Evolutionary conservation across 2,329 filamentous ascomycete genomes (phyloP).

Genomic region (Pyrenophora teres): DNA sequence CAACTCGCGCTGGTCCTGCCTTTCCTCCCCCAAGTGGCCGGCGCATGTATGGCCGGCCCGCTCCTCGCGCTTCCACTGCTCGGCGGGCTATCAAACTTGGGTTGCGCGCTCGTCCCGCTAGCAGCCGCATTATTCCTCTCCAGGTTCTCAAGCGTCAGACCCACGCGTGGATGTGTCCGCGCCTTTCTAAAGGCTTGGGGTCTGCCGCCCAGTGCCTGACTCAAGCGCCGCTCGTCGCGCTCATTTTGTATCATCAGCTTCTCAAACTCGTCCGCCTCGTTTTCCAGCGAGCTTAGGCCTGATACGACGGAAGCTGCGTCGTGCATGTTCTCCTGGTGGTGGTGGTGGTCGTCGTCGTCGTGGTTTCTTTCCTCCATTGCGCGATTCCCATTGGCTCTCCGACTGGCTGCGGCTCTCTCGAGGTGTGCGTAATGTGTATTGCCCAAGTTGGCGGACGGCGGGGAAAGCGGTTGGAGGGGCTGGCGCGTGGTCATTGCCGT

Average conservation of each 20-base stretch:
- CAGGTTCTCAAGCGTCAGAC: slow-evolving; percentile 51
- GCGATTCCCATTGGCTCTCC: slow-evolving; percentile 23
- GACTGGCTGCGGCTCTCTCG: slow-evolving; percentile 16
- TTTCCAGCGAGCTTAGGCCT: slow-evolving; percentile 48
- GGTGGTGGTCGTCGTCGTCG: background rate
- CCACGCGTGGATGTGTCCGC: slow-evolving; percentile 46
- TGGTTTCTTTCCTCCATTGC: slow-evolving; percentile 27
- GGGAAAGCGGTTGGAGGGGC: slow-evolving; percentile 40
- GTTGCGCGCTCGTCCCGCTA: slow-evolving; percentile 18
- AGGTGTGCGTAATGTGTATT: slow-evolving; percentile 32
- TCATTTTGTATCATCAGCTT: slow-evolving; percentile 51
- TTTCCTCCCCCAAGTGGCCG: slow-evolving; percentile 55
- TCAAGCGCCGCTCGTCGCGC: slow-evolving; percentile 50
- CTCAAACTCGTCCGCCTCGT: slow-evolving; percentile 53
- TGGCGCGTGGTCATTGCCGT: slow-evolving; percentile 42
- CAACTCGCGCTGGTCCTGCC: slow-evolving; percentile 49
- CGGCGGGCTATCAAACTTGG: slow-evolving; percentile 32
- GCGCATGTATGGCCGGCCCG: slow-evolving; percentile 53
- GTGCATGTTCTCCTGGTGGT: slow-evolving; percentile 27
- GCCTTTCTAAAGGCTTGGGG: slow-evolving; percentile 51
- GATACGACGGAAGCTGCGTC: slow-evolving; percentile 34
- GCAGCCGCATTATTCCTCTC: slow-evolving; percentile 42
- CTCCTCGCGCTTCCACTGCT: slow-evolving; percentile 43
- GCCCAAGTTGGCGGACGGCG: slow-evolving; percentile 33
- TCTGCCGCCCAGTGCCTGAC: slow-evolving; percentile 41